Evolutionary conservation across 2,329 filamentous ascomycete species (phyloP).

Genomic region (Tolypocladium tropicale): DNA sequence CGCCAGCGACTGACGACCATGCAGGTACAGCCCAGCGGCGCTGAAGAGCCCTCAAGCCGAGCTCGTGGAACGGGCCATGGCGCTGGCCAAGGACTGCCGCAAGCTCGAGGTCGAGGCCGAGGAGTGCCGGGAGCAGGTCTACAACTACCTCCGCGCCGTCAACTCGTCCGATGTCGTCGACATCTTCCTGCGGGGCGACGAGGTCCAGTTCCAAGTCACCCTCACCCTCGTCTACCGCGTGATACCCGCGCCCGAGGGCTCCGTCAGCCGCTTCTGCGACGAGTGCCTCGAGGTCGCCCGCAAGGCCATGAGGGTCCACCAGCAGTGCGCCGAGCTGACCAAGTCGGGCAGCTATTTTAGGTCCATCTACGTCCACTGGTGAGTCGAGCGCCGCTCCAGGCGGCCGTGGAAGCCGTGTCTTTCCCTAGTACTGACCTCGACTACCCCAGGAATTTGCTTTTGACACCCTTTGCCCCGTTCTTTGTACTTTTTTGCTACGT

Average conservation of each 20-base stretch:
- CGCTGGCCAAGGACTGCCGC: slow-evolving; percentile 26
- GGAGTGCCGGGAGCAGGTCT: slow-evolving; percentile 22
- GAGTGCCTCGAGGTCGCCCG: slow-evolving; percentile 41
- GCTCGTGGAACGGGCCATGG: slow-evolving; percentile 27
- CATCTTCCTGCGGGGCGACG: slow-evolving; percentile 34
- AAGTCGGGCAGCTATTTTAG: slow-evolving; percentile 28
- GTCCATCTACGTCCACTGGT: slow-evolving; percentile 43
- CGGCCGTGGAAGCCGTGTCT: neutral
- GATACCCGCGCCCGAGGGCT: slow-evolving; percentile 33
- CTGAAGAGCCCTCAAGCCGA: slow-evolving; percentile 27
- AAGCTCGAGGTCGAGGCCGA: slow-evolving; percentile 24
- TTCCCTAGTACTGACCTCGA: neutral
- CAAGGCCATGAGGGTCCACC: slow-evolving; percentile 34
- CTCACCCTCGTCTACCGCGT: slow-evolving; percentile 43
- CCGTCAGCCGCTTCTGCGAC: slow-evolving; percentile 32
- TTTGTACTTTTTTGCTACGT: slow-evolving; percentile 49
- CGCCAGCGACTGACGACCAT: slow-evolving; percentile 1
- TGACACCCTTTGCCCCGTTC: slow-evolving; percentile 49
- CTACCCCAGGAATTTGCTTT: slow-evolving; percentile 36
- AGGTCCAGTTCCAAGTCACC: slow-evolving; percentile 35
- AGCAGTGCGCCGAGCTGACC: slow-evolving; percentile 33
- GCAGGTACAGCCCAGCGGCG: slow-evolving; percentile 39
- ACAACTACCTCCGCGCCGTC: slow-evolving; percentile 24
- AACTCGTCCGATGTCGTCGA: slow-evolving; percentile 30
- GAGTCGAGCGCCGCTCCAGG: slow-evolving; percentile 6